Base-by-base conservation (phyloP, 2,329 filamentous ascomycete species). In the Sclerotinia subarctica region DNA sequence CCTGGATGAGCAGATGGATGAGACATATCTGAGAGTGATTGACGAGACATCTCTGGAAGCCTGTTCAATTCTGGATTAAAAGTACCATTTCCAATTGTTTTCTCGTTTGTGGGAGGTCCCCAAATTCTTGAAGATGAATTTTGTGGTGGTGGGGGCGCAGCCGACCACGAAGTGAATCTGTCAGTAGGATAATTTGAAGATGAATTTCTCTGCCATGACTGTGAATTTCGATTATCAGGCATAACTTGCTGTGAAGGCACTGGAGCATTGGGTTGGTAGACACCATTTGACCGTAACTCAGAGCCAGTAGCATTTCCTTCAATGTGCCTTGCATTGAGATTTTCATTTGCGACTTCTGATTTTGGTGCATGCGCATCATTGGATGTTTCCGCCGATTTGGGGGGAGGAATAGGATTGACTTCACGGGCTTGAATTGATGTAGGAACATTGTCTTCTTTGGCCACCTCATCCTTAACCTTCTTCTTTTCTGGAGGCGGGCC, bases 31-130 rank as follows among this genome's bases (percentile, higher is more conserved):
- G 77, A 76, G 57, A 70, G 72, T 42, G 73, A 69, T 57, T 72
- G 67, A 59, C 69, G 69, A 51, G 74, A 73, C 66, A 76, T 74
- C 47, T 76, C 75, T 38, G 77, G 74, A 10, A 77, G 24, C 79
- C 78, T 53, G 77, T 82, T 83, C 64, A 90, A 82, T 72, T 88
- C 86, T 17, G 86, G 83, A 68, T 85, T 87, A 74, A 94, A 94
- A 0, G 90, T 92, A 54, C 91, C 91, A 76, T 94, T 94, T 4
- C 91, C 91, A 26, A 94, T 86, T 15, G 86, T 88, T 66, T 88
- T 85, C 72, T 91, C 88, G 73, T 86, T 89, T 66, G 87, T 86
- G 19, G n/a, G 89, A 54, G 90, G 87, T 24, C 88, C 90, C 91
- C 91, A 94, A 24, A 93, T 89, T 59, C 84, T 82, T 17, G 76